phyloP scores from a whole-genome alignment of 495 filamentous ascomycete genomes.

The Aspergillus asperescens region DNA sequence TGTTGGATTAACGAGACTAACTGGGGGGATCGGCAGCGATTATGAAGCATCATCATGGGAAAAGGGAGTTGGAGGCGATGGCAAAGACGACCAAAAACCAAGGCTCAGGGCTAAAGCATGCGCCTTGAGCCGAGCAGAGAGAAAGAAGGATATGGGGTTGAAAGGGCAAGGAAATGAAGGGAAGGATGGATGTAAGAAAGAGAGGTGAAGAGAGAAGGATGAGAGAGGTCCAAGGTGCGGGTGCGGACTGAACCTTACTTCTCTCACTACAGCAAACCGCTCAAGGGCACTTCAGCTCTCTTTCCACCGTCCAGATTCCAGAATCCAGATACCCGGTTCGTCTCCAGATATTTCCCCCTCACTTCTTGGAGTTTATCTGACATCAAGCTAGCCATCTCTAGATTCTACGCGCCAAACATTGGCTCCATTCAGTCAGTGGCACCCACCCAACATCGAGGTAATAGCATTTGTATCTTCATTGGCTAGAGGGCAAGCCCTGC shows the following conservation, averaged over 20 bases:
- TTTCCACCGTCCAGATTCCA: no score
- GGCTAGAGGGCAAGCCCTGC: no score
- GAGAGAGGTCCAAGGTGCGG: not conserved
- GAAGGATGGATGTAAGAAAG: no score
- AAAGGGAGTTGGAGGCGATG: not conserved
- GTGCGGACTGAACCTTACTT: not conserved
- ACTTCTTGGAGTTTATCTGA: not conserved
- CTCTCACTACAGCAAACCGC: not conserved
- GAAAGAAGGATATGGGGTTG: no score
- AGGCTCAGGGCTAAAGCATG: no score
- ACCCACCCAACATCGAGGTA: no score
- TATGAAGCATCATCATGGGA: not conserved
- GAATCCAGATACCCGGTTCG: not conserved
- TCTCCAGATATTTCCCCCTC: not conserved
- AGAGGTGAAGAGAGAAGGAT: not conserved
- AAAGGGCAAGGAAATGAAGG: no score
- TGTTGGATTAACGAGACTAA: not conserved
- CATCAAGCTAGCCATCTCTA: not conserved
- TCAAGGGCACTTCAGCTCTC: not conserved
- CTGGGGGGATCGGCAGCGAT: not conserved
- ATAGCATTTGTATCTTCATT: no score
- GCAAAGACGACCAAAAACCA: no score
- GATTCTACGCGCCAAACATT: not conserved
- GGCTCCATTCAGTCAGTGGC: not conserved
- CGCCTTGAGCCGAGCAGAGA: no score